These are phyloP conservation scores for Cucurbitaria berberidis DNA, from an alignment of 2,329 filamentous ascomycete genomes.

Conservation along the genomic window DNA sequence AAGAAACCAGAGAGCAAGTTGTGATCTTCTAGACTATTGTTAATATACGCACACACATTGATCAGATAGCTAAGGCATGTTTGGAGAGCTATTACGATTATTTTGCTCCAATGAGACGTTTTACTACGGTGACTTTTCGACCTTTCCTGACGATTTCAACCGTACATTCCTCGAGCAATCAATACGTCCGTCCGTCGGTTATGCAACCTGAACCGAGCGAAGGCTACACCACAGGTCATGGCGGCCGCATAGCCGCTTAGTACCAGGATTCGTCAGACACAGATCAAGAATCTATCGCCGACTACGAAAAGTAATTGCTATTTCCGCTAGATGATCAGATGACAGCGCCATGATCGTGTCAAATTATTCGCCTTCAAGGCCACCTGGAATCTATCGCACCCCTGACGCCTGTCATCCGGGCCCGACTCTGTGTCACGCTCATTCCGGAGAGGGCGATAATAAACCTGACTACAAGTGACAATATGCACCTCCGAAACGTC, in stretches of 20 bases:
- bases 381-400: neutral
- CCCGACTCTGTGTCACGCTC: constrained; percentile 9
- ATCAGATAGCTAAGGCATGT: neutral
- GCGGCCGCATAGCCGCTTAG: constrained; percentile 1
- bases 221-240: constrained; percentile 12
- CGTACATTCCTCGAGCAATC: constrained; percentile 1
- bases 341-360: neutral
- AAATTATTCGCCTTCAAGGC: neutral
- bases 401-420: neutral
- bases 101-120: constrained; percentile 3
- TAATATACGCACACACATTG: neutral
- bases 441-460: constrained; percentile 1
- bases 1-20: constrained; percentile 17
- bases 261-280: constrained; percentile 3
- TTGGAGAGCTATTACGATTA: neutral
- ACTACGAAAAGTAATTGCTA: constrained; percentile 9
- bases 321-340: neutral
- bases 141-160: neutral
- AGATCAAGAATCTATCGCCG: neutral
- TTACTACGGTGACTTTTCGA: neutral
- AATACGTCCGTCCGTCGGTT: constrained; percentile 8
- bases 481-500: constrained; percentile 14
- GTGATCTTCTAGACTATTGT: constrained; percentile 21
- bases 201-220: constrained; percentile 8
- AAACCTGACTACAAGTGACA: neutral